Evolutionary conservation across 805 yeast species (phyloP).

Genomic region (Jamesozyma lodderae): DNA sequence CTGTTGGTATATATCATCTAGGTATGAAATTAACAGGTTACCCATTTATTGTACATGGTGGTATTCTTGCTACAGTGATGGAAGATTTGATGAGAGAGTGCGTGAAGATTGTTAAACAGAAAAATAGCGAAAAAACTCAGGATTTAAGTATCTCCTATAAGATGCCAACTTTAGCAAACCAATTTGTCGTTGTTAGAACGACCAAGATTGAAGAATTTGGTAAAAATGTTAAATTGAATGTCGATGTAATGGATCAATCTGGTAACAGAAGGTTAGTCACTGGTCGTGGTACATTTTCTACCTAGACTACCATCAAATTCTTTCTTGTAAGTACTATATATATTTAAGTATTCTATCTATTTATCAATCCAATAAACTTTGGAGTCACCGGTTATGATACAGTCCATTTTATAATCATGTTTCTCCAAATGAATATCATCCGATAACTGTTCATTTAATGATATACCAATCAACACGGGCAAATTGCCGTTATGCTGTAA

Average conservation of each 20-base stretch:
- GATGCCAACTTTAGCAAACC: slow-evolving; percentile 71
- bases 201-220: slow-evolving; percentile 30
- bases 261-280: slow-evolving; percentile 44
- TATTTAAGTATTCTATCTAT: slow-evolving; percentile 38
- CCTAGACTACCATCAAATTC: slow-evolving; percentile 12
- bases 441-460: slow-evolving; percentile 24
- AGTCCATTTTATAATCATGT: slow-evolving; percentile 28
- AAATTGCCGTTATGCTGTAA: slow-evolving; percentile 12
- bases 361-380: slow-evolving; percentile 25
- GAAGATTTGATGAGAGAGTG: slow-evolving; percentile 65
- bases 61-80: slow-evolving; percentile 68
- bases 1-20: slow-evolving; percentile 60
- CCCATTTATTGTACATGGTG: slow-evolving; percentile 85
- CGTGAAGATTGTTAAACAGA: slow-evolving; percentile 32
- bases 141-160: slow-evolving; percentile 41
- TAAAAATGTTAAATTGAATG: slow-evolving; percentile 30
- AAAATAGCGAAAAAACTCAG: slow-evolving; percentile 31
- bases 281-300: slow-evolving; percentile 40
- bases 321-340: slow-evolving; percentile 13
- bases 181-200: slow-evolving; percentile 59
- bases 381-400: slow-evolving; percentile 26
- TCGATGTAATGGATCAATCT: slow-evolving; percentile 46
- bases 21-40: slow-evolving; percentile 78
- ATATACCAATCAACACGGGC: slow-evolving; percentile 26
- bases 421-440: slow-evolving; percentile 18